Percentiles rank a stretch among this genome's conserved stretches.
phyloP scores from a whole-genome alignment of 2,329 filamentous ascomycete species.

The Pseudogymnoascus verrucosus region DNA sequence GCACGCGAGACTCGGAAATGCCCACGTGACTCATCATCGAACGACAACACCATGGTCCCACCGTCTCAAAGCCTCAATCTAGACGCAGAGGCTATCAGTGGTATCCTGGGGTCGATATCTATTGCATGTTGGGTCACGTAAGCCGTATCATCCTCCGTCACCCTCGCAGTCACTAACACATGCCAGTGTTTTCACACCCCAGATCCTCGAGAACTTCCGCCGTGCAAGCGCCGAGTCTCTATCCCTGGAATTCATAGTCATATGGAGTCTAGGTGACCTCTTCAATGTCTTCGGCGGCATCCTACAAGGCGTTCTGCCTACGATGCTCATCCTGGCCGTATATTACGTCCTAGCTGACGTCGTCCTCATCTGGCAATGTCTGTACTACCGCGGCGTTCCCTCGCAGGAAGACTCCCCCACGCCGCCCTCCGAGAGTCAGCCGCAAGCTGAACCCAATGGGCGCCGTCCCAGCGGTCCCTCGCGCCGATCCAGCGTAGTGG shows the following conservation, averaged over 20 bases:
- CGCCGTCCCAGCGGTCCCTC: constrained; percentile 39
- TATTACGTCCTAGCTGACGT: constrained; percentile 92
- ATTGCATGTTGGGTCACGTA: constrained; percentile 92
- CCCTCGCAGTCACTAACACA: not conserved
- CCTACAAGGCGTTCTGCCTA: constrained; percentile 83
- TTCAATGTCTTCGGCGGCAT: constrained; percentile 95
- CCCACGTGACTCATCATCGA: not conserved
- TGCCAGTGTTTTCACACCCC: constrained; percentile 72
- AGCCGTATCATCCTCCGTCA: not conserved
- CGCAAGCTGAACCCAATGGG: constrained; percentile 35
- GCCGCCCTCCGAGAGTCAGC: not conserved
- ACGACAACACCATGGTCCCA: constrained; percentile 24
- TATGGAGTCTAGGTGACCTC: constrained; percentile 90
- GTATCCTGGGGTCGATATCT: constrained; percentile 91
- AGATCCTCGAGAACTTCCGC: constrained; percentile 92
- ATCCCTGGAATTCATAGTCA: constrained; percentile 82
- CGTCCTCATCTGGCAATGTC: constrained; percentile 80
- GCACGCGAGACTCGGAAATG: not conserved
- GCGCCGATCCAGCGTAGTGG: constrained; percentile 50
- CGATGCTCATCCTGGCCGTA: constrained; percentile 90
- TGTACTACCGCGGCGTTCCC: constrained; percentile 88
- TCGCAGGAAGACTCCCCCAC: constrained; percentile 44
- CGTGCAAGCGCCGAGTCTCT: constrained; percentile 78
- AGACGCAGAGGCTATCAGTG: constrained; percentile 83
- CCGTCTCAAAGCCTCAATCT: constrained; percentile 53